Evolutionary conservation across 345 rosid species (phyloP).

Genomic region (Trapa bicornis): DNA sequence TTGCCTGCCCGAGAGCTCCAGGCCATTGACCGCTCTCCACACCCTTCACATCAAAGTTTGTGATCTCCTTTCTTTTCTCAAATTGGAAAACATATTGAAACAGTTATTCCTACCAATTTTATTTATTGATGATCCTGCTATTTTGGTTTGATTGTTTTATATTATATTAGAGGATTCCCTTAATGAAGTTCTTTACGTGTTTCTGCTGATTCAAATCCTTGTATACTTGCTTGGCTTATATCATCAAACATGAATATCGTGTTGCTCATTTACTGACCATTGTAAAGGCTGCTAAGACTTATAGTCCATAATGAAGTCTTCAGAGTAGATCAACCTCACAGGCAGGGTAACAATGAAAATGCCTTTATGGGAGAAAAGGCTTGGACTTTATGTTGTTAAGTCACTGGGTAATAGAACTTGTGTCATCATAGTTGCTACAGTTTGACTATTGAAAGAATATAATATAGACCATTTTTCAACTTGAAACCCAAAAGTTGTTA

Average conservation of each 20-base stretch:
- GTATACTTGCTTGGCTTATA: too few species aligned
- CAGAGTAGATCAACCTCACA: neutral
- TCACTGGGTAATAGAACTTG: neutral
- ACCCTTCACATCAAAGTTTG: conserved; percentile 93
- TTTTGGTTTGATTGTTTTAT: neutral
- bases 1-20: conserved; percentile 97
- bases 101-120: neutral
- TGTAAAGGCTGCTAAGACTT: neutral
- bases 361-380: too few species aligned
- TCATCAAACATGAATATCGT: neutral
- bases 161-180: neutral
- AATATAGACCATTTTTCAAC: neutral
- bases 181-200: neutral
- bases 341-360: too few species aligned
- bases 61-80: neutral
- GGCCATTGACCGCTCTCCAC: conserved; percentile 91
- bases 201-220: neutral
- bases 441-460: neutral
- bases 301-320: neutral
- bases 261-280: neutral
- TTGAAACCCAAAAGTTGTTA: too few species aligned
- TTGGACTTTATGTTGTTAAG: neutral
- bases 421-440: neutral
- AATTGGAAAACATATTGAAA: neutral
- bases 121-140: neutral